Conservation (phyloP, 108 stramenopile species). For the Pseudonitzschia multiseries region DNA sequence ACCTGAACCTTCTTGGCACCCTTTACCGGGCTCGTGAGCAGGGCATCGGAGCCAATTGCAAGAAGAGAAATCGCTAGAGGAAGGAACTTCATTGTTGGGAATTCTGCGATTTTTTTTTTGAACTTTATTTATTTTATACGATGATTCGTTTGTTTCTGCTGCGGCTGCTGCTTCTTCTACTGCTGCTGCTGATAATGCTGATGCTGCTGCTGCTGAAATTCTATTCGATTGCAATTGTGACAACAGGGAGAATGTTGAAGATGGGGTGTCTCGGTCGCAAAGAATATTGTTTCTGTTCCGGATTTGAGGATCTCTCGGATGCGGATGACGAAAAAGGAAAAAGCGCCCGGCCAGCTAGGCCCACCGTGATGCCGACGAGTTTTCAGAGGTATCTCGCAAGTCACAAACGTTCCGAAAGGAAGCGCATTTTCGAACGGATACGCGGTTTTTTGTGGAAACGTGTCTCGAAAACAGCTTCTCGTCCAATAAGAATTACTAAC, state of each 20-base stretch:
- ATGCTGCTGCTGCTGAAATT: not conserved
- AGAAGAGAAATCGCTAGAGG: constrained; percentile 34
- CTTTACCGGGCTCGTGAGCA: constrained; percentile 37
- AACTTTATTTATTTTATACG: too few species aligned
- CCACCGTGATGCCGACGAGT: not conserved
- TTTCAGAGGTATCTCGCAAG: not conserved
- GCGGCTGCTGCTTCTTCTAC: too few species aligned
- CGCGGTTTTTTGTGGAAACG: not conserved
- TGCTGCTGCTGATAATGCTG: too few species aligned
- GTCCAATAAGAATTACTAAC: not conserved
- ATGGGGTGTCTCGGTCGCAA: not conserved
- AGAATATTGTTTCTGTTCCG: not conserved
- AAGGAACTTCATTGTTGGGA: constrained; percentile 41
- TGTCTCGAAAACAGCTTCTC: not conserved
- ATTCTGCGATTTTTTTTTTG: constrained; percentile 1
- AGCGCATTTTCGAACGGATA: constrained; percentile 1
- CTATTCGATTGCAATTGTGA: not conserved
- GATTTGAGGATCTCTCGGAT: too few species aligned
- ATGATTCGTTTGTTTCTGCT: too few species aligned
- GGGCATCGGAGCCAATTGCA: constrained; percentile 37
- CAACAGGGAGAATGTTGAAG: not conserved
- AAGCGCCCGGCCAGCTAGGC: not conserved
- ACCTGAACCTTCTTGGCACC: not conserved
- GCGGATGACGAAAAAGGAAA: not conserved
- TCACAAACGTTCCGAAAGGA: not conserved